A percentile compares a stretch with the other conserved stretches of the same genome.
Evolutionary conservation across 2,329 filamentous ascomycete genomes (phyloP).

Genomic region (Penicillium rolfsii): DNA sequence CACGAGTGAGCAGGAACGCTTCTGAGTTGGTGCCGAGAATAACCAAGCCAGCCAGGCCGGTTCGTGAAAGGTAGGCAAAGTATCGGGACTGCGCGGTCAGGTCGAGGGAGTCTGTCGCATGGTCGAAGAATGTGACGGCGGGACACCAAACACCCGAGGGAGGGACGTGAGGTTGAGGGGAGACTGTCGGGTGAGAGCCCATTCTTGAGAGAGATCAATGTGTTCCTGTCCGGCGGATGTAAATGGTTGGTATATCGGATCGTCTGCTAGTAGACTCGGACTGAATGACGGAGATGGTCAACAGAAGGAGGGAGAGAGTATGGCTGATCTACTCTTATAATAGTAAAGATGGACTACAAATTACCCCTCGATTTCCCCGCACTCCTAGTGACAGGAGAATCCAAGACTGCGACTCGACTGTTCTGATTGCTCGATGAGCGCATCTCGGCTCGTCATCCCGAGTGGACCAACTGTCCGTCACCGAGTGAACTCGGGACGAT

Average conservation of each 20-base stretch:
- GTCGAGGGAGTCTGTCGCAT: slow-evolving; percentile 53
- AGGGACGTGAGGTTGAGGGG: slow-evolving; percentile 27
- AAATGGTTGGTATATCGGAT: not conserved
- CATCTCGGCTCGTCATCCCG: slow-evolving; percentile 3
- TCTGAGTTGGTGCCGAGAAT: slow-evolving; percentile 61
- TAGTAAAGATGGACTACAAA: not conserved
- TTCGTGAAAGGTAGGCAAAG: slow-evolving; percentile 54
- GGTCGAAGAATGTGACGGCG: slow-evolving; percentile 58
- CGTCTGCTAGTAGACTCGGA: too few species aligned
- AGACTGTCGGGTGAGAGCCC: slow-evolving; percentile 16
- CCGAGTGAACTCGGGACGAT: not conserved
- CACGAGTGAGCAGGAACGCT: slow-evolving; percentile 59
- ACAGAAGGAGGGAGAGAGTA: not conserved
- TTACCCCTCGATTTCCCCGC: not conserved
- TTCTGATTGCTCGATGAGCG: not conserved
- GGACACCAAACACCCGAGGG: slow-evolving; percentile 53
- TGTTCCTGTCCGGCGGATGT: not conserved
- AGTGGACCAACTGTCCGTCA: not conserved
- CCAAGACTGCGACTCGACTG: not conserved
- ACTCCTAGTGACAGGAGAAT: not conserved
- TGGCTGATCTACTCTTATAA: not conserved
- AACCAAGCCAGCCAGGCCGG: slow-evolving; percentile 57
- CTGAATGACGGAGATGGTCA: not conserved
- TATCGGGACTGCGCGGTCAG: slow-evolving; percentile 54
- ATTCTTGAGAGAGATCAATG: slow-evolving; percentile 1